Evolutionary conservation across 495 filamentous ascomycete species (phyloP).

Genomic region (Parathielavia appendiculata): DNA sequence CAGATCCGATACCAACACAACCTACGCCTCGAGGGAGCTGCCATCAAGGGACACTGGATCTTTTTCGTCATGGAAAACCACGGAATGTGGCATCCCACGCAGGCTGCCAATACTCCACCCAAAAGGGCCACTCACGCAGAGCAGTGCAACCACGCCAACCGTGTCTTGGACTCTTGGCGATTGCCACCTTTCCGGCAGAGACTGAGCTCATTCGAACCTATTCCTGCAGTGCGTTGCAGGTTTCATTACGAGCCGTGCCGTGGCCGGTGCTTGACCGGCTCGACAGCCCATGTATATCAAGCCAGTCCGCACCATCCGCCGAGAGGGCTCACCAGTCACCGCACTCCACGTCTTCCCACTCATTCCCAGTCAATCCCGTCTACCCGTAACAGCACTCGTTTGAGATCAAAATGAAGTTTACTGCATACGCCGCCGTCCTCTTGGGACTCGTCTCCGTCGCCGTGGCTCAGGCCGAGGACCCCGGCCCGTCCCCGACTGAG

Average conservation of each 20-base stretch:
- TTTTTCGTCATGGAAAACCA: background rate
- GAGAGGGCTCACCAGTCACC: background rate
- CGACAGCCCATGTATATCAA: too few relatives aligned
- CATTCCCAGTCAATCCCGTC: background rate
- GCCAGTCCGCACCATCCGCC: background rate
- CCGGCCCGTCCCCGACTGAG: constrained; percentile 35
- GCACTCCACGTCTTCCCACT: background rate
- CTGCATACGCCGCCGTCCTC: constrained; percentile 15
- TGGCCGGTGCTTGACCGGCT: background rate
- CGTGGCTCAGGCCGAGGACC: constrained; percentile 22
- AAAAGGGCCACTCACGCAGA: background rate
- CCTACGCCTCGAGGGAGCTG: background rate
- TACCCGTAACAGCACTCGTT: background rate
- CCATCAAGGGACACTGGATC: background rate
- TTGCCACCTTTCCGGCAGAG: constrained; percentile 3
- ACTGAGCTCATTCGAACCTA: background rate
- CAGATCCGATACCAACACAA: background rate
- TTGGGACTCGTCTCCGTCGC: constrained; percentile 23
- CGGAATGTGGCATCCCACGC: background rate
- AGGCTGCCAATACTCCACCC: background rate
- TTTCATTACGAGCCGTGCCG: background rate
- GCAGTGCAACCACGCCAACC: background rate
- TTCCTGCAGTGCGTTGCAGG: background rate
- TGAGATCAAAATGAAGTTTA: constrained; percentile 23
- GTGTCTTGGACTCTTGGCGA: constrained; percentile 8